Evolutionary conservation across 306 rosid genomes (phyloP).

Genomic region (Lathyrus tuberosus): DNA sequence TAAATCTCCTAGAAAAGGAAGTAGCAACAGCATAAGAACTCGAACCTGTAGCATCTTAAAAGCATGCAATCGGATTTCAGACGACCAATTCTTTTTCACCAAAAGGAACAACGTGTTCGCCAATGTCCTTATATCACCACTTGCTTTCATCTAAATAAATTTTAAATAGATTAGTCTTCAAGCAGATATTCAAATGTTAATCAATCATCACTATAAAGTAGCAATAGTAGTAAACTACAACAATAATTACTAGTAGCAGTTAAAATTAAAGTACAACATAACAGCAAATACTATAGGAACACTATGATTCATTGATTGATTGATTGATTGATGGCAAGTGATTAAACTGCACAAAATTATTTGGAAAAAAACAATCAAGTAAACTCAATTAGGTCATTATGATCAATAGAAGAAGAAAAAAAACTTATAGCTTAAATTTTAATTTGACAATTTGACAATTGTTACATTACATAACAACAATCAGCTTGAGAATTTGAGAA

Average conservation of each 20-base stretch:
- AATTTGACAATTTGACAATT: background rate
- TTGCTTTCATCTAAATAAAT: conserved; percentile 66
- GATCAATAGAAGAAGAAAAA: background rate
- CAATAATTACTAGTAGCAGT: background rate
- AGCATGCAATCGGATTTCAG: conserved; percentile 96
- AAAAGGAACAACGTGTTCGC: conserved; percentile 74
- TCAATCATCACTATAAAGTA: conserved; percentile 5
- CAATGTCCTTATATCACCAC: conserved; percentile 75
- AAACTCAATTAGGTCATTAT: conserved; percentile 5
- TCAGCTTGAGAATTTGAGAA: conserved; percentile 3
- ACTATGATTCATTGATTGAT: background rate
- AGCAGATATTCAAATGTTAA: conserved; percentile 22
- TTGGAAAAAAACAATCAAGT: too few relatives aligned
- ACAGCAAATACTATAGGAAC: conserved; percentile 4
- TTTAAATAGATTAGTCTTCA: conserved; percentile 27
- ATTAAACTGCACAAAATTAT: too few relatives aligned
- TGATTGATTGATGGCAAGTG: background rate
- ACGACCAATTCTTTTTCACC: conserved; percentile 87
- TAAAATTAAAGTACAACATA: background rate
- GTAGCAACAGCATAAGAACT: conserved; percentile 31
- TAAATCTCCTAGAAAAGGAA: conserved; percentile 26
- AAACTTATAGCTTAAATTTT: background rate
- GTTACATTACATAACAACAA: background rate
- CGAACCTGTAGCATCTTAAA: conserved; percentile 90
- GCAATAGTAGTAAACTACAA: conserved; percentile 17